Conservation (phyloP, 2,329 filamentous ascomycete species). For the Emericellopsis atlantica region DNA sequence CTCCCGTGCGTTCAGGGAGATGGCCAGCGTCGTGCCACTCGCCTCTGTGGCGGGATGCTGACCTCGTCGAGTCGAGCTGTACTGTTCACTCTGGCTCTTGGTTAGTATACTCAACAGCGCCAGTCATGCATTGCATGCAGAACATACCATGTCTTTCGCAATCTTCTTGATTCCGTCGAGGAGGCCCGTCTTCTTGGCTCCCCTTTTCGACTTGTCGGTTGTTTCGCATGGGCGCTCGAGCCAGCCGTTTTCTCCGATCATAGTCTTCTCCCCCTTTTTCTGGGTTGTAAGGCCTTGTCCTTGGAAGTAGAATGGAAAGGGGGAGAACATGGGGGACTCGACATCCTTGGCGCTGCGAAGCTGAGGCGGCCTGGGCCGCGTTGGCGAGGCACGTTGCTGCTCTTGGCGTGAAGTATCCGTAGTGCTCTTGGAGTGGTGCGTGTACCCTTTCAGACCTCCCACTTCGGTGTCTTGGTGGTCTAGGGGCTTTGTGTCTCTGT, state of each 20-base stretch:
- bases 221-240: conserved; percentile 28
- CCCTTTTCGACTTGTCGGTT: conserved; percentile 11
- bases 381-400: conserved; percentile 6
- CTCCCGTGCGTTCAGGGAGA: conserved; percentile 41
- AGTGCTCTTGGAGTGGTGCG: conserved; percentile 13
- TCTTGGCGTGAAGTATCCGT: conserved; percentile 8
- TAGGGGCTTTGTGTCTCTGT: too few species aligned
- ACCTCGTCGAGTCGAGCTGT: conserved; percentile 9
- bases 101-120: conserved; percentile 5
- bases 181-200: conserved; percentile 26
- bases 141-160: conserved; percentile 38
- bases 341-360: neutral
- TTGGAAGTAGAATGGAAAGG: conserved; percentile 27
- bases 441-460: too few species aligned
- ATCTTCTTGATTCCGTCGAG: conserved; percentile 36
- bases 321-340: conserved; percentile 21
- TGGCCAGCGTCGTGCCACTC: conserved; percentile 19
- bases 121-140: neutral
- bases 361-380: neutral
- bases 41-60: conserved; percentile 16
- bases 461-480: too few species aligned
- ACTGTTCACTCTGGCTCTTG: conserved; percentile 20
- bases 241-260: conserved; percentile 46
- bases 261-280: conserved; percentile 32
- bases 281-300: conserved; percentile 20